A percentile compares a stretch with the other conserved stretches of the same genome.
Conservation (phyloP, 2,329 filamentous ascomycete species). For the Colletotrichum sp. region DNA sequence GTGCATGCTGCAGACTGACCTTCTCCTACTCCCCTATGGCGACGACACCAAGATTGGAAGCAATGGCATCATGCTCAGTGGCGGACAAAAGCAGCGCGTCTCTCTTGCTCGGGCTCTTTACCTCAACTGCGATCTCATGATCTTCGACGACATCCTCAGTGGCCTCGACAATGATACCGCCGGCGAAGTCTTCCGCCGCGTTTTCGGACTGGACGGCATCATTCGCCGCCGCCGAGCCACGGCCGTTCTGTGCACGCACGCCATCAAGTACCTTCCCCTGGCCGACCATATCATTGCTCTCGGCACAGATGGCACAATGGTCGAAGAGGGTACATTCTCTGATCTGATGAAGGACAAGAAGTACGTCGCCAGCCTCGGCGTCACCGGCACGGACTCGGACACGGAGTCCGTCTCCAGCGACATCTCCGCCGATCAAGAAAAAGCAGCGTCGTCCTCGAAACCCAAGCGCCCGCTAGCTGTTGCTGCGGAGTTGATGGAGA, state of each 20-base stretch:
- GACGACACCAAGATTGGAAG: constrained; percentile 35
- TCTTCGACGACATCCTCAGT: constrained; percentile 38
- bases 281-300: constrained; percentile 55
- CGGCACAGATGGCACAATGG: constrained; percentile 40
- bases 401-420: not conserved
- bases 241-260: constrained; percentile 31
- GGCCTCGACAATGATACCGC: constrained; percentile 38
- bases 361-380: constrained; percentile 34
- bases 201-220: constrained; percentile 33
- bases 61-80: constrained; percentile 37
- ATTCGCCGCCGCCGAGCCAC: constrained; percentile 21
- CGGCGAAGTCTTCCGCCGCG: constrained; percentile 36
- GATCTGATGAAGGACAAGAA: constrained; percentile 34
- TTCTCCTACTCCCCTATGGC: constrained; percentile 30
- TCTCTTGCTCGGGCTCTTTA: constrained; percentile 29
- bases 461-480: not conserved
- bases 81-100: constrained; percentile 37
- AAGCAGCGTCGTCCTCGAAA: not conserved
- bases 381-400: constrained; percentile 24
- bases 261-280: constrained; percentile 32
- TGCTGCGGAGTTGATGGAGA: constrained; percentile 3
- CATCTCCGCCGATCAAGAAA: not conserved
- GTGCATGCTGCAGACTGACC: constrained; percentile 22
- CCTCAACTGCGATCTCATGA: constrained; percentile 25
- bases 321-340: constrained; percentile 44